Evolutionary conservation across 768 basidiomycete species (phyloP).

Genomic region (Rhizopogon sp.): DNA sequence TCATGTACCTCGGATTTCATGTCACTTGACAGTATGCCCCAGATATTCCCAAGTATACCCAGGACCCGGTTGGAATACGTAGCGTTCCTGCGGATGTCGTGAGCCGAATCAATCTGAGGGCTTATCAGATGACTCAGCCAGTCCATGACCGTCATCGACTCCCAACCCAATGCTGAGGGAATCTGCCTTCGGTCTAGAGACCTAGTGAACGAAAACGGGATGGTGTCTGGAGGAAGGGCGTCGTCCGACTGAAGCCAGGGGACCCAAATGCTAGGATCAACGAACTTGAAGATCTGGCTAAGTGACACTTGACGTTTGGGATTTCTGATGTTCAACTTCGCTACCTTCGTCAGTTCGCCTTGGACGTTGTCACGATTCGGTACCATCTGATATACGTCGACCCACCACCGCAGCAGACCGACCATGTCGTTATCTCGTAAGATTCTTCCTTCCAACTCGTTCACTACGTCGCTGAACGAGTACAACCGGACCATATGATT

Average conservation of each 20-base stretch:
- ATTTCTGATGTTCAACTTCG: neutral
- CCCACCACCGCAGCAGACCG: conserved; percentile 86
- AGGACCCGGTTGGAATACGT: conserved; percentile 77
- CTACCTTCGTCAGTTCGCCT: neutral
- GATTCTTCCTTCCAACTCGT: conserved; percentile 62
- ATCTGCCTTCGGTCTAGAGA: conserved; percentile 48
- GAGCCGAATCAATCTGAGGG: conserved; percentile 38
- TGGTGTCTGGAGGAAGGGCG: conserved; percentile 68
- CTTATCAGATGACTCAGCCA: conserved; percentile 67
- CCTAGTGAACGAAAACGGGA: conserved; percentile 63
- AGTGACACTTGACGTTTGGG: conserved; percentile 45
- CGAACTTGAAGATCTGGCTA: conserved; percentile 57
- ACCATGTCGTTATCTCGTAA: conserved; percentile 66
- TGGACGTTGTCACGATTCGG: neutral
- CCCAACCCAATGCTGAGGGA: conserved; percentile 62
- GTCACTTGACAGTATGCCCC: conserved; percentile 54
- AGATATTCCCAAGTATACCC: conserved; percentile 36
- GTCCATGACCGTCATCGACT: conserved; percentile 60
- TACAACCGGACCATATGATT: conserved; percentile 65
- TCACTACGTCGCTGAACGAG: conserved; percentile 71
- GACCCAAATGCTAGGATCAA: conserved; percentile 52
- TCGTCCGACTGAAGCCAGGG: conserved; percentile 63
- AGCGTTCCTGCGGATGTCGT: conserved; percentile 56
- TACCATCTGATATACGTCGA: conserved; percentile 19
- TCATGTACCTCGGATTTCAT: conserved; percentile 43